Conservation (phyloP, 75 land plant species). For the Sequoia sempervirens region DNA sequence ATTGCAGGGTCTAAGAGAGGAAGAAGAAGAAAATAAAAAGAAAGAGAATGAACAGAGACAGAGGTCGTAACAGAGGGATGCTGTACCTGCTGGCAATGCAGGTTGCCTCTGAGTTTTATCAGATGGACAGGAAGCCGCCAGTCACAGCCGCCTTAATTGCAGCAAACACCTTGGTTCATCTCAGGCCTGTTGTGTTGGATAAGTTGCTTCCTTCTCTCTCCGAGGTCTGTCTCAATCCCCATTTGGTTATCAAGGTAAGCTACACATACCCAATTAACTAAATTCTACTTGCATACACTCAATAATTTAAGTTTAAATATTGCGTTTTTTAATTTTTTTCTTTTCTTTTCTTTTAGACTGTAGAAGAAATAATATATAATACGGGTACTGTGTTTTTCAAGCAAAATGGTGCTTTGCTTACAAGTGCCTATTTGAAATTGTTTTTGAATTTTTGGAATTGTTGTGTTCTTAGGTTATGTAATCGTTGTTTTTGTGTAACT, state of each 20-base stretch:
- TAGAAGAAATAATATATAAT: neutral
- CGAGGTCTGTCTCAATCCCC: conserved; percentile 78
- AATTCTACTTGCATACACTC: too few relatives aligned
- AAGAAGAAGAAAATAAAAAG: neutral
- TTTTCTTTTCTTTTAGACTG: neutral
- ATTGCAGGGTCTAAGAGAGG: neutral
- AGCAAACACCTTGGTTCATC: conserved; percentile 59
- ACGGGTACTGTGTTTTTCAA: neutral
- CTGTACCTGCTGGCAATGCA: conserved; percentile 68
- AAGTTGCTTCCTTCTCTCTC: conserved; percentile 48
- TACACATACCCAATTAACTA: neutral
- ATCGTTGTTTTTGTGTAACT: neutral
- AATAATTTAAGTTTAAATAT: too few relatives aligned
- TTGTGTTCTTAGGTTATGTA: neutral
- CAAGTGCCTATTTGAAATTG: neutral
- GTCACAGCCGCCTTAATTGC: conserved; percentile 76
- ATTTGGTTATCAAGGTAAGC: conserved; percentile 70
- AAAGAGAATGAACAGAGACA: neutral
- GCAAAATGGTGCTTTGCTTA: too few relatives aligned
- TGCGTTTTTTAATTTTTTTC: neutral
- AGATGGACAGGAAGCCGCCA: conserved; percentile 70
- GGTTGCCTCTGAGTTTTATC: conserved; percentile 47
- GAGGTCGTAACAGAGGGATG: conserved; percentile 45
- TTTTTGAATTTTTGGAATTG: neutral
- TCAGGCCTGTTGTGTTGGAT: conserved; percentile 64